A percentile compares a stretch with the other conserved stretches of the same genome.
Conservation (phyloP, 2,329 filamentous ascomycete species). For the Beauveria rudraprayagi region DNA sequence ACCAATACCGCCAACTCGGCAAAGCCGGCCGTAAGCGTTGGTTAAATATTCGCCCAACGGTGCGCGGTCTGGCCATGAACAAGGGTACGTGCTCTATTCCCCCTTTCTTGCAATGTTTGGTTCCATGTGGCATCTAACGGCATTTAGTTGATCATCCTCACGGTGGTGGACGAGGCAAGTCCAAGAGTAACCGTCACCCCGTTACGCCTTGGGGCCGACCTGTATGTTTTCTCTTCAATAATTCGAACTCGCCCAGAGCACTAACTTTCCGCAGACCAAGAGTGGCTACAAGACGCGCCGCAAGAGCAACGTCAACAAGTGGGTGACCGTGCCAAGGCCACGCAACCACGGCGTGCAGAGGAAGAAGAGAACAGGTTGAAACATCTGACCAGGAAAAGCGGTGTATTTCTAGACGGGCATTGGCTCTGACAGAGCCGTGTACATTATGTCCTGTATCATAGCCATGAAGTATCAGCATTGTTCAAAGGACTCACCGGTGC, state of each 20-base stretch:
- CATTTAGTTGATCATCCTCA: slow-evolving; percentile 80
- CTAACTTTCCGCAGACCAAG: slow-evolving; percentile 52
- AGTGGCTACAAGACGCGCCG: slow-evolving; percentile 85
- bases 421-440: slow-evolving; percentile 10
- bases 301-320: slow-evolving; percentile 85
- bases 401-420: slow-evolving; percentile 8
- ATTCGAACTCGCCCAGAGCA: not conserved
- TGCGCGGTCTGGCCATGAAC: slow-evolving; percentile 98
- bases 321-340: slow-evolving; percentile 72
- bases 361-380: slow-evolving; percentile 41
- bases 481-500: not conserved
- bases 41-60: slow-evolving; percentile 90
- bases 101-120: not conserved
- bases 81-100: slow-evolving; percentile 50
- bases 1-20: slow-evolving; percentile 83
- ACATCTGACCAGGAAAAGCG: not conserved
- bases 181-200: slow-evolving; percentile 93
- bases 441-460: slow-evolving; percentile 12
- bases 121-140: slow-evolving; percentile 10
- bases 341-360: slow-evolving; percentile 89
- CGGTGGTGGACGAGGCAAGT: slow-evolving; percentile 98
- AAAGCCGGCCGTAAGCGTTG: slow-evolving; percentile 92
- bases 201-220: slow-evolving; percentile 95
- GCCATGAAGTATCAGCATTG: slow-evolving; percentile 4
- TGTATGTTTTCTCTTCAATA: slow-evolving; percentile 47